Conservation (phyloP, 441 rosid genomes). For the Populus hybrid region DNA sequence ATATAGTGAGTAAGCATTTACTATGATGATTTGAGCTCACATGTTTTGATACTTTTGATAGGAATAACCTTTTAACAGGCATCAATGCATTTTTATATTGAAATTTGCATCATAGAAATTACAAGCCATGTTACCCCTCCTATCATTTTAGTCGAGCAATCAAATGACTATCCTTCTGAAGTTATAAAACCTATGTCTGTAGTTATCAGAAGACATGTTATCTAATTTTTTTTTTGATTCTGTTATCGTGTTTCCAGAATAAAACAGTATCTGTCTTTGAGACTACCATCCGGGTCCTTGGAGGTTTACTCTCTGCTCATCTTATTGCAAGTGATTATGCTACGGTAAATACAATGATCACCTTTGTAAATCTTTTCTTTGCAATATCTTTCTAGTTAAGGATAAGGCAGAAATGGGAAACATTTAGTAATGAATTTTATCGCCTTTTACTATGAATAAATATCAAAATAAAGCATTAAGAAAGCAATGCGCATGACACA, state of each 20-base stretch:
- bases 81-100: not conserved
- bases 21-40: conserved; percentile 10
- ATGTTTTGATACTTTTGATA: conserved; percentile 6
- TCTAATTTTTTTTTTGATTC: conserved; percentile 18
- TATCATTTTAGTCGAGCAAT: not conserved
- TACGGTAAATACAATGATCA: conserved; percentile 48
- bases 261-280: conserved; percentile 96
- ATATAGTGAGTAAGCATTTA: conserved; percentile 79
- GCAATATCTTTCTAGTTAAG: conserved; percentile 8
- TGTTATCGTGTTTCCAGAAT: conserved; percentile 53
- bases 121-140: not conserved
- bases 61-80: not conserved
- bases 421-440: not conserved
- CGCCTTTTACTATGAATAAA: not conserved
- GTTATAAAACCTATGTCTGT: not conserved
- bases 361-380: conserved; percentile 7
- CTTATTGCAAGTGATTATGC: conserved; percentile 95
- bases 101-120: not conserved
- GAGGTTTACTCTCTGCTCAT: conserved; percentile 97
- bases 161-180: not conserved
- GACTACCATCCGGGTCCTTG: conserved; percentile 88
- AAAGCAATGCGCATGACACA: not conserved
- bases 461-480: not conserved
- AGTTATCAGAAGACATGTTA: not conserved
- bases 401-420: not conserved